A percentile compares a stretch with the other conserved stretches of the same genome.
phyloP scores from a whole-genome alignment of 1,284 basidiomycete species.

The Apiotrichum montevideense region DNA sequence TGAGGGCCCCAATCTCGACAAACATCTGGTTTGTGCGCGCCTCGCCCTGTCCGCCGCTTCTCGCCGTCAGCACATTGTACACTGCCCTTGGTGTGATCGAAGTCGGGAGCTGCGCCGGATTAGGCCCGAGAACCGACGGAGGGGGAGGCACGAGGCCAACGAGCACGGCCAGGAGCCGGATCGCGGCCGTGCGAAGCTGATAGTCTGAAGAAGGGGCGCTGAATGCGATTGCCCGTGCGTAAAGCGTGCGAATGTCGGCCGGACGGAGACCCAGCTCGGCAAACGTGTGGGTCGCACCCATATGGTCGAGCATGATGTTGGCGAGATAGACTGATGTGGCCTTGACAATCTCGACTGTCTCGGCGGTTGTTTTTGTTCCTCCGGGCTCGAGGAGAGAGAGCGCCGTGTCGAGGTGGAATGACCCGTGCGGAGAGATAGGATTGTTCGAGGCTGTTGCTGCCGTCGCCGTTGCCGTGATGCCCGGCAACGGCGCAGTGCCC shows the following conservation, averaged over 20 bases:
- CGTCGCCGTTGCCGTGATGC: neutral
- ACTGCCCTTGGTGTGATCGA: slow-evolving; percentile 25
- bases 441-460: neutral
- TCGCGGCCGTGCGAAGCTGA: slow-evolving; percentile 30
- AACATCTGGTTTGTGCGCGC: slow-evolving; percentile 29
- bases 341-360: slow-evolving; percentile 31
- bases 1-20: slow-evolving; percentile 36
- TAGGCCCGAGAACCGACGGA: slow-evolving; percentile 15
- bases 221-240: slow-evolving; percentile 25
- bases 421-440: slow-evolving; percentile 1
- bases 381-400: slow-evolving; percentile 30
- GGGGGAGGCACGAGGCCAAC: slow-evolving; percentile 28
- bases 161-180: slow-evolving; percentile 35
- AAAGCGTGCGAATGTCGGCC: slow-evolving; percentile 26
- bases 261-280: slow-evolving; percentile 11
- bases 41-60: slow-evolving; percentile 12
- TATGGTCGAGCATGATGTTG: slow-evolving; percentile 20
- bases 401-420: slow-evolving; percentile 33
- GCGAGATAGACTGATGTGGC: slow-evolving; percentile 31
- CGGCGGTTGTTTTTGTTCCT: slow-evolving; percentile 16
- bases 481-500: slow-evolving; percentile 3
- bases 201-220: slow-evolving; percentile 23
- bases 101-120: slow-evolving; percentile 18
- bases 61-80: slow-evolving; percentile 26
- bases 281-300: slow-evolving; percentile 1